Conservation (phyloP, 345 rosid genomes). For the Aethionema arabicum region DNA sequence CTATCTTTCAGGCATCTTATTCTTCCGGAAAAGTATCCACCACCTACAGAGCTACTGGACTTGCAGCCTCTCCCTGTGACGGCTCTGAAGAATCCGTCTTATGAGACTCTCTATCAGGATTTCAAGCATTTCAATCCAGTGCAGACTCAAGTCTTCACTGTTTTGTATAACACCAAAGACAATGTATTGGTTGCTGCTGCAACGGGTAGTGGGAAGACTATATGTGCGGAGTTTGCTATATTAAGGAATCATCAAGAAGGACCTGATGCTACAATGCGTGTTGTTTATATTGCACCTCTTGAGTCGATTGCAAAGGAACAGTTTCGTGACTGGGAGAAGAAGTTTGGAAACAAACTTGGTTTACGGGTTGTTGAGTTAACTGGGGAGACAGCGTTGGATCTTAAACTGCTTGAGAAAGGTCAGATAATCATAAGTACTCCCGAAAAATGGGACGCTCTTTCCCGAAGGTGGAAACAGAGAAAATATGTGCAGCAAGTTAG, state of each 20-base stretch:
- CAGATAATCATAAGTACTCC: constrained; percentile 88
- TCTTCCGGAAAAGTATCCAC: constrained; percentile 96
- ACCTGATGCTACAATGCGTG: constrained; percentile 62
- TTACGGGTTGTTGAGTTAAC: constrained; percentile 80
- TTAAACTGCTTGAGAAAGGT: constrained; percentile 83
- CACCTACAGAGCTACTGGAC: constrained; percentile 94
- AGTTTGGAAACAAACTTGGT: constrained; percentile 84
- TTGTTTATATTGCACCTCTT: constrained; percentile 84
- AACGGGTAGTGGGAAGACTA: constrained; percentile 95
- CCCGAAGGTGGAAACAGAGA: constrained; percentile 92
- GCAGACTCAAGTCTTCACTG: constrained; percentile 95
- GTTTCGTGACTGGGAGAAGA: constrained; percentile 75
- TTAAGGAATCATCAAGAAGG: constrained; percentile 88
- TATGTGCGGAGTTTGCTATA: constrained; percentile 91
- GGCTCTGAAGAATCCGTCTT: constrained; percentile 82
- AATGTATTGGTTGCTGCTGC: constrained; percentile 96
- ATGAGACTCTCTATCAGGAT: constrained; percentile 79
- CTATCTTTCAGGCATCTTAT: constrained; percentile 94
- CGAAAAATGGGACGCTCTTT: constrained; percentile 97
- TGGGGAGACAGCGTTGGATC: constrained; percentile 79
- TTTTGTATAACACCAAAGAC: constrained; percentile 80
- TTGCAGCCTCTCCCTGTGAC: constrained; percentile 94
- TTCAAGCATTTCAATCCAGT: constrained; percentile 96
- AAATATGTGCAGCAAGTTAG: constrained; percentile 88
- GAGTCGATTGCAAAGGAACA: constrained; percentile 90